These are phyloP conservation scores for Epichloe sibirici DNA, from an alignment of 2,329 filamentous ascomycete species.

Conservation along the genomic window DNA sequence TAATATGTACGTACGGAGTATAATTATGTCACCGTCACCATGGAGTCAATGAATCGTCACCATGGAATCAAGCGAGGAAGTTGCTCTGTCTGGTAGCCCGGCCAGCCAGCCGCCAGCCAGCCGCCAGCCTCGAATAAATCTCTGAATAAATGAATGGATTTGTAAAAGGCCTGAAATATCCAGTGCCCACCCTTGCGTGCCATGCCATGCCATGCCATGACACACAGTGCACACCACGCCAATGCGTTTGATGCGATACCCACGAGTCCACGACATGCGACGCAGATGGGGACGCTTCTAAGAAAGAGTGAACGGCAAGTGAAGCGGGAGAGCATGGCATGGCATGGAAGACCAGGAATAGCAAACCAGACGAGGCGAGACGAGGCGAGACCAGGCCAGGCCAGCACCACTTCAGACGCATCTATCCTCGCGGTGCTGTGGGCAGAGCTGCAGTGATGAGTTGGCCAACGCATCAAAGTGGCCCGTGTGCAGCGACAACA, in stretches of 20 bases:
- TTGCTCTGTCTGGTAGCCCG: too few relatives aligned
- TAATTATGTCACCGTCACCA: too few relatives aligned
- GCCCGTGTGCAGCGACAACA: conserved; percentile 24
- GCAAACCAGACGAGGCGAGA: not conserved
- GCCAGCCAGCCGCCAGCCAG: too few relatives aligned
- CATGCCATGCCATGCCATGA: not conserved
- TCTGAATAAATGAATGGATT: not conserved
- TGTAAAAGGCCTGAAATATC: too few relatives aligned
- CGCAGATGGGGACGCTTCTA: not conserved
- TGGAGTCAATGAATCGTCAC: too few relatives aligned
- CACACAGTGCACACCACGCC: not conserved
- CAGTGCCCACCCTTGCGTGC: not conserved
- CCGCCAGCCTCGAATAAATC: not conserved
- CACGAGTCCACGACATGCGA: too few relatives aligned
- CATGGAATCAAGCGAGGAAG: too few relatives aligned
- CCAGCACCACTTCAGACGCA: not conserved
- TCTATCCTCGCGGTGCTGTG: conserved; percentile 14
- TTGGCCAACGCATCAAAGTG: conserved; percentile 30
- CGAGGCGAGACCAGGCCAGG: not conserved
- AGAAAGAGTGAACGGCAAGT: conserved; percentile 4
- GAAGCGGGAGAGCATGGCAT: not conserved
- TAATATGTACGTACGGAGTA: too few relatives aligned
- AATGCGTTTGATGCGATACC: not conserved
- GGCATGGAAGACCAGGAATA: not conserved
- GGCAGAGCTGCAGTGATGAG: conserved; percentile 29